These are phyloP conservation scores for Dicorynia guianensis DNA, from an alignment of 306 rosid genomes.

Conservation along the genomic window DNA sequence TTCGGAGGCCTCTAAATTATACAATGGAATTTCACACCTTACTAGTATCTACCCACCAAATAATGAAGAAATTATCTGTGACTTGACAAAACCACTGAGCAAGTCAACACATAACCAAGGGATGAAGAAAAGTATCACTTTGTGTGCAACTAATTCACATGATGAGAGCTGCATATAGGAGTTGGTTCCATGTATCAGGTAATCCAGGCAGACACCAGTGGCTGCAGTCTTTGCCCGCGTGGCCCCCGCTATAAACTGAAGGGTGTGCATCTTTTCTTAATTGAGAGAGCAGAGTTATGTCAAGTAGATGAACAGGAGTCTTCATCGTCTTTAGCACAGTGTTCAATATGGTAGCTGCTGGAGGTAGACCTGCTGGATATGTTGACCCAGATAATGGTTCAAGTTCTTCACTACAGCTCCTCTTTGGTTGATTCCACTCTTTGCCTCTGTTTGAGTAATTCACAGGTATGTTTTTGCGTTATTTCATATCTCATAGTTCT, in stretches of 20 bases:
- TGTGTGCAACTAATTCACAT: slow-evolving; percentile 39
- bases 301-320: slow-evolving; percentile 75
- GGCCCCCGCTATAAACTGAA: slow-evolving; percentile 67
- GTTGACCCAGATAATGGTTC: slow-evolving; percentile 73
- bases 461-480: not conserved
- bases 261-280: slow-evolving; percentile 94
- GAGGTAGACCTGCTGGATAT: slow-evolving; percentile 89
- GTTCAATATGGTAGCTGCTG: slow-evolving; percentile 62
- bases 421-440: slow-evolving; percentile 87
- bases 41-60: slow-evolving; percentile 41
- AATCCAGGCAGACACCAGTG: slow-evolving; percentile 98
- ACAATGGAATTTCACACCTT: slow-evolving; percentile 45
- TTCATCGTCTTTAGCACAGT: slow-evolving; percentile 68
- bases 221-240: slow-evolving; percentile 85
- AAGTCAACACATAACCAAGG: slow-evolving; percentile 36
- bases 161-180: slow-evolving; percentile 74
- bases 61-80: slow-evolving; percentile 27
- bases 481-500: not conserved
- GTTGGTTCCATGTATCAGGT: slow-evolving; percentile 98
- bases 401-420: slow-evolving; percentile 74
- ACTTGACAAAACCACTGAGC: slow-evolving; percentile 28
- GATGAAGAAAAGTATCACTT: slow-evolving; percentile 35
- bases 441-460: slow-evolving; percentile 62
- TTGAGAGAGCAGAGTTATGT: slow-evolving; percentile 87
- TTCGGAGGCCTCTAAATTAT: slow-evolving; percentile 48